A percentile compares a stretch with the other conserved stretches of the same genome.
Conservation (phyloP, 2,329 filamentous ascomycete species). For the Sordariomycetes sp. region DNA sequence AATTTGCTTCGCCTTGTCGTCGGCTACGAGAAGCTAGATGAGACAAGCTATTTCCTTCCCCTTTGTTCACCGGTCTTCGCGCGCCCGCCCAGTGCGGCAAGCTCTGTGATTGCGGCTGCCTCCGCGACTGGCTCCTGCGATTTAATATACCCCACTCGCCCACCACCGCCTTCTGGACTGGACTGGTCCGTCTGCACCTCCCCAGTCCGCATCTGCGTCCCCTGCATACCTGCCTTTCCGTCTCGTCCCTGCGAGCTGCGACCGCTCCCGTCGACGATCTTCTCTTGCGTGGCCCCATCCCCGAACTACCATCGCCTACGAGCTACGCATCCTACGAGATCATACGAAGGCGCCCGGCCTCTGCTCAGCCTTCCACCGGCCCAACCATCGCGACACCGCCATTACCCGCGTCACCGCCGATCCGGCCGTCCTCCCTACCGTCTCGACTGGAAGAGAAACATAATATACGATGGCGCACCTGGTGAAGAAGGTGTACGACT, state of each 20-base stretch:
- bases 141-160: slow-evolving; percentile 3
- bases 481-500: slow-evolving; percentile 94
- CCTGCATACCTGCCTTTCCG: neutral
- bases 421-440: neutral
- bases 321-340: neutral
- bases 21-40: slow-evolving; percentile 25
- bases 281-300: neutral
- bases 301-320: neutral
- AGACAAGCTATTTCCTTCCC: slow-evolving; percentile 29
- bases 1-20: slow-evolving; percentile 10
- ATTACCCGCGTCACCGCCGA: neutral
- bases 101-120: neutral
- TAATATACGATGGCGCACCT: slow-evolving; percentile 65
- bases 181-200: neutral
- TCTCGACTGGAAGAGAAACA: neutral
- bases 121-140: neutral
- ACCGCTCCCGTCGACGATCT: neutral
- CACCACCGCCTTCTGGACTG: slow-evolving; percentile 1
- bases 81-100: neutral
- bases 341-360: neutral
- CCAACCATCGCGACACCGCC: neutral
- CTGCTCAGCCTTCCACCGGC: neutral
- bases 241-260: neutral
- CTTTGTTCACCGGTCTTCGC: slow-evolving; percentile 3
- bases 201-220: neutral